Evolutionary conservation across 352 stramenopile species (phyloP), one percentile per base, ranked within the genome.

Genomic region (Phytopythium chamaehyphon): DNA sequence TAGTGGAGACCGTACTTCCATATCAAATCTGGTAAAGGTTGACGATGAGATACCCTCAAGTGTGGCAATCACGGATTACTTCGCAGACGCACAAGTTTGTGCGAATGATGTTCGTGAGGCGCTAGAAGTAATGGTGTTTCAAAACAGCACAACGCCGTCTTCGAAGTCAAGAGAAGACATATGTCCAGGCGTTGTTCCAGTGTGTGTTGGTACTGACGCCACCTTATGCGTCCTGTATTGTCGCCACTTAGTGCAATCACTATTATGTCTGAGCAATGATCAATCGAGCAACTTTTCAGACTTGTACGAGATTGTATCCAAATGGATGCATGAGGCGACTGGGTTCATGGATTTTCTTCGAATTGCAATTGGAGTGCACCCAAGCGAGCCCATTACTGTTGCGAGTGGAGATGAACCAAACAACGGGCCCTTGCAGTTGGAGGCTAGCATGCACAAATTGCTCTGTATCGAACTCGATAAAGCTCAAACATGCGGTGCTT

Each of bases 221-320:
- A 53, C 57, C 15, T 5, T 78, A 21, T 57, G 57, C 16, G 38
- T 78, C 21, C 26, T 53, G 12, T 81, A 80, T 39, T 48, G 66
- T 6, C 62, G 67, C 9, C 56, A 69, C 28, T 36, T 46, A 2
- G 52, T 81, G 6, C 54, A 44, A 11, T 59, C 65, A 22, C 40
- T 78, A 12, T 40, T 83, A 11, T 45, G n/a, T 14, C 28, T 5
- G 23, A 47, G 24, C 1, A 23, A 39, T 19, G 38, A 12, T 33
- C 28, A 46, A 3, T 22, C 36, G 5, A 23, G 15, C 33, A 18
- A 14, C 26, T 10, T 12, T 2, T 8, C 11, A 38, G 35, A 31
- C 0, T 37, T 62, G 14, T 69, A 74, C 16, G 19, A 11, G 4
- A 48, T 71, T 21, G 22, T 73, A 39, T 49, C 40, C 18, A 19